Base-by-base conservation (phyloP, 768 basidiomycete genomes). In the Amyloporia xantha region DNA sequence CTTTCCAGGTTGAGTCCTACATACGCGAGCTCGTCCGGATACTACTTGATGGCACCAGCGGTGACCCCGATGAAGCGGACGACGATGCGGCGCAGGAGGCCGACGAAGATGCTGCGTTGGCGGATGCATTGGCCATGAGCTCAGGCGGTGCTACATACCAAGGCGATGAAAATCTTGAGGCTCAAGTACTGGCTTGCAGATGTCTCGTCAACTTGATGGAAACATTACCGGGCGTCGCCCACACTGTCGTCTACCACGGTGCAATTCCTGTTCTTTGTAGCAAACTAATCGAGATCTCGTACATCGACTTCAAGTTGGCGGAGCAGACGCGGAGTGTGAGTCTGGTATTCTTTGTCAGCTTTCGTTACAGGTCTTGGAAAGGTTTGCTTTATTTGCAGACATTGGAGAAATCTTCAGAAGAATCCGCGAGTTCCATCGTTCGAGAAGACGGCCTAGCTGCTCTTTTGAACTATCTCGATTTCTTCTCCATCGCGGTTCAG, bases 151-250 rank as follows among this genome's bases (percentile, higher is more conserved):
- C 73, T 4, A 63, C 71, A 2, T 84, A 73, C 61, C 82, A 82
- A 59, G 89, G 86, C 26, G 89, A 91, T 58, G 89, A 90, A 50
- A 89, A 87, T 56, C 77, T 88, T 24, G 94, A 98, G 69, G 91
- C 92, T 46, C 94, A 97, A 67, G 83, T 98, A 43, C 77, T 98
- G 40, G 96, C 96, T 24, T 97, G 94, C 66, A 78, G 96, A 54
- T 99, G 96, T 63, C 73, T 99, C 45, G 95, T 93, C 41, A 98
- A 99, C 65, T 75, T 99, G 47, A 94, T 98, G 91, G 96, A 98
- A 67, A 95, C 93, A n/a, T 75, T 98, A 20, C 96, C 96, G 15
- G 93, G 94, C 20, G 87, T 92, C 36, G 91, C 92, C 17, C 93
- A 97, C 62, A 93, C 91, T 38, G 85, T 99, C 58, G 95, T 98